Base-by-base conservation (phyloP, 2,329 filamentous ascomycete genomes). In the Aspergillus clavatus region DNA sequence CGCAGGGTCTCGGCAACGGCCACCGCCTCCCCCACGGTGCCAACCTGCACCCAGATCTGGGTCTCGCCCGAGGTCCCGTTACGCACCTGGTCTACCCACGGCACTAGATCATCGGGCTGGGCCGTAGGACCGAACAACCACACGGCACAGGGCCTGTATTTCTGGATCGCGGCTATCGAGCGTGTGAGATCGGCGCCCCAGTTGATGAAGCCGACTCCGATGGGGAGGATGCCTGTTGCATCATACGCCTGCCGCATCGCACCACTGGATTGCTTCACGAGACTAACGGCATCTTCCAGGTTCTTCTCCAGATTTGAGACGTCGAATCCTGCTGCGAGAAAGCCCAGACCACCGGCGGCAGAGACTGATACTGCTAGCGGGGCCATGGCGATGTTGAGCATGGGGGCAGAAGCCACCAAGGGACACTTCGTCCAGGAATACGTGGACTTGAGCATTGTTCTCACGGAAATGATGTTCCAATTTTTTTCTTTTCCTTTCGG, bases 361-460 rank as follows among this genome's bases (percentile, higher is more conserved):
- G 78, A 81, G 11, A 87, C 75, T 35, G 80, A 76, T 24, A 81
- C 68, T 2, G 83, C 81, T 3, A 88, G 73, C 0, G 59, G 73
- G 49, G 61, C 76, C 58, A 63, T 74, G 54, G 75, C 70, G 43
- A 87, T 79, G 27, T 81, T 72, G 37, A 82, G 78, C 85, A 89
- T 88, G 0, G 86, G 86, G 1, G 83, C 84, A 28, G 74, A 72
- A 37, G 76, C 71, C 23, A 89, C 73, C 16, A 86, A 64, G 5
- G 82, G 82, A 2, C 66, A 55, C 27, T 70, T 63, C 6, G 72
- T 75, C 80, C 81, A 85, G 52, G 81, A 78, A 57, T 83, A 82
- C 50, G 69, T 64, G 14, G 49, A 41, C 38, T 61, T 64, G 37
- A 71, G 52, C 28, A 41, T 57, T 62, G 42, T 67, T 47, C n/a